phyloP scores from a whole-genome alignment of 2,329 filamentous ascomycete species.

The Leptographium procerum region DNA sequence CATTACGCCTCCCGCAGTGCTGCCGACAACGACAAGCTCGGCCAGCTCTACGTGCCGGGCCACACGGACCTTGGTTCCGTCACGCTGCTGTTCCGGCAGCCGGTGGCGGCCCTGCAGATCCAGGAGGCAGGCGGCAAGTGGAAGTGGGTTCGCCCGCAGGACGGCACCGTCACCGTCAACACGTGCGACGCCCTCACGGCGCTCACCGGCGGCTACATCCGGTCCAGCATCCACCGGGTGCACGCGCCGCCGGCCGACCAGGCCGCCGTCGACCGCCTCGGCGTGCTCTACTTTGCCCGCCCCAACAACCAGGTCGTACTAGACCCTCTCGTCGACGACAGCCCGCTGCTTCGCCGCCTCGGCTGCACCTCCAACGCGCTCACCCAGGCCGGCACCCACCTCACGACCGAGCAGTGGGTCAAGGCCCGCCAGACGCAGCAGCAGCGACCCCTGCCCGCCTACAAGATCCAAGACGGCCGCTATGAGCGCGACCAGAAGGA shows the following conservation, averaged over 20 bases:
- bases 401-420: no score
- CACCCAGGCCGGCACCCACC: no score
- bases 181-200: constrained; percentile 31
- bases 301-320: no score
- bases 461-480: no score
- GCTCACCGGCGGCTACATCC: constrained; percentile 30
- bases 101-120: constrained; percentile 40
- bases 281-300: constrained; percentile 39
- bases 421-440: no score
- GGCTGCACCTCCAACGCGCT: no score
- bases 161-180: constrained; percentile 36
- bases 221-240: constrained; percentile 22
- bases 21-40: constrained; percentile 21
- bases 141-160: constrained; percentile 31
- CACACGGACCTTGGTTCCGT: constrained; percentile 43
- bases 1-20: constrained; percentile 33
- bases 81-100: constrained; percentile 42
- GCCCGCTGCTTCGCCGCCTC: no score
- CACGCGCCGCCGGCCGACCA: constrained; percentile 27
- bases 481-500: no score
- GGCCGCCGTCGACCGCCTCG: constrained; percentile 34
- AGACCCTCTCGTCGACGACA: no score
- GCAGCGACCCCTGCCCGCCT: no score
- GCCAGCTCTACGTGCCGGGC: constrained; percentile 18
- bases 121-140: constrained; percentile 25